phyloP scores from a whole-genome alignment of 2,329 filamentous ascomycete species.

The Myotisia sp. region DNA sequence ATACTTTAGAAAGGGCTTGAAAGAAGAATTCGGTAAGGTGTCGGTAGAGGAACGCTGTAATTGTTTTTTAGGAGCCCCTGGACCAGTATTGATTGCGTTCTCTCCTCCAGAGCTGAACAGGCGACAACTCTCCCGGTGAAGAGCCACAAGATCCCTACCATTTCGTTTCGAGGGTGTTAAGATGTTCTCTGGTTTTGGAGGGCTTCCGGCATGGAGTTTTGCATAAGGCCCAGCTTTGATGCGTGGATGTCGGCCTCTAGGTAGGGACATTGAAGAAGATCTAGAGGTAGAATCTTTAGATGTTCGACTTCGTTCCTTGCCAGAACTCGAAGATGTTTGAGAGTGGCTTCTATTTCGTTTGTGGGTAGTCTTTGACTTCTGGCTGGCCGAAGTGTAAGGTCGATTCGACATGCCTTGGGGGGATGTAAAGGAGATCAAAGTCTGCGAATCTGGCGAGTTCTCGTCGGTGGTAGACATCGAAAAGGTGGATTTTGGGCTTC shows the following conservation, averaged over 20 bases:
- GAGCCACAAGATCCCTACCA: slow-evolving; percentile 24
- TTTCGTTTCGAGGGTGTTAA: slow-evolving; percentile 9
- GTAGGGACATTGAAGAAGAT: slow-evolving; percentile 15
- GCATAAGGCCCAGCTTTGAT: slow-evolving; percentile 20
- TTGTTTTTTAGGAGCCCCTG: too few relatives aligned
- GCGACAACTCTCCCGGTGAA: slow-evolving; percentile 30
- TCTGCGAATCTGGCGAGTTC: slow-evolving; percentile 5
- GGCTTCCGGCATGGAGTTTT: slow-evolving; percentile 14
- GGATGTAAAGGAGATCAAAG: background rate
- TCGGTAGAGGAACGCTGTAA: too few relatives aligned
- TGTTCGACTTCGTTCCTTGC: slow-evolving; percentile 20
- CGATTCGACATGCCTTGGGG: too few relatives aligned
- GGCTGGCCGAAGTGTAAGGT: background rate
- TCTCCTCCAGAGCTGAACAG: slow-evolving; percentile 17
- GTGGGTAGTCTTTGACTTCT: slow-evolving; percentile 11
- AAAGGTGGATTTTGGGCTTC: slow-evolving; percentile 8
- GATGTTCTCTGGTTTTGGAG: slow-evolving; percentile 17
- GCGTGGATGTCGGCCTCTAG: slow-evolving; percentile 17
- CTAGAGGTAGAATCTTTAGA: slow-evolving; percentile 20
- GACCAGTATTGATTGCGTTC: background rate
- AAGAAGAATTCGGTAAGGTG: too few relatives aligned
- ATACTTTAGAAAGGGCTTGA: too few relatives aligned
- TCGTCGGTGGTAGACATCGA: slow-evolving; percentile 6
- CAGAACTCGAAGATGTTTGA: slow-evolving; percentile 18
- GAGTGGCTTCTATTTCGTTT: slow-evolving; percentile 14